Evolutionary conservation across 2,329 filamentous ascomycete genomes (phyloP).

Genomic region (Pseudodiploospora longispora): DNA sequence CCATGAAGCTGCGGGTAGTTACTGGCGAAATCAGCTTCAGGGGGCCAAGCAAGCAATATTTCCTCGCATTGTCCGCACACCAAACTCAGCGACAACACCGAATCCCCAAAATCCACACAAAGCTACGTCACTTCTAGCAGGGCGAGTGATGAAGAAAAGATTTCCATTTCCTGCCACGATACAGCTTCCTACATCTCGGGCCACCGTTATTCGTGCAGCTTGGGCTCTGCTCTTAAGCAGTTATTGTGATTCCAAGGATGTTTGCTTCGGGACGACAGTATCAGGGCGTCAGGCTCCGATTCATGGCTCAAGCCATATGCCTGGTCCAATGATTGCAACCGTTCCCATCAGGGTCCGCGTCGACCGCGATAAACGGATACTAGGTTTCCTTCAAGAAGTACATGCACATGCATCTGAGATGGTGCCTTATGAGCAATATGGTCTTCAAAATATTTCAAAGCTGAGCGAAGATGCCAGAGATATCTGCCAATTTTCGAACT

Average conservation of each 20-base stretch:
- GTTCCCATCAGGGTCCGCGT: constrained; percentile 11
- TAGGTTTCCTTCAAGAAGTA: constrained; percentile 10
- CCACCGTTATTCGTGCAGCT: neutral
- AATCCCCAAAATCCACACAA: too few relatives aligned
- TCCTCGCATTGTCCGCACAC: neutral
- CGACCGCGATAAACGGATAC: constrained; percentile 2
- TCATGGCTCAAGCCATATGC: neutral
- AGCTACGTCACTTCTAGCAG: too few relatives aligned
- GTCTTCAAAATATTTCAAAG: constrained; percentile 19
- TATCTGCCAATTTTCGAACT: constrained; percentile 5
- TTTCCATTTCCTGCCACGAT: too few relatives aligned
- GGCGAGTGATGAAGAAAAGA: too few relatives aligned
- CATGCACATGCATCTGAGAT: constrained; percentile 17
- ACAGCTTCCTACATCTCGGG: too few relatives aligned
- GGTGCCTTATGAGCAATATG: constrained; percentile 17
- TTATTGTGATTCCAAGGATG: constrained; percentile 1
- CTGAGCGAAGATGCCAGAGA: constrained; percentile 7
- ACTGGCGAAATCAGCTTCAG: neutral
- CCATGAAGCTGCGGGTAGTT: neutral
- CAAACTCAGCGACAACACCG: too few relatives aligned
- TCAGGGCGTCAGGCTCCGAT: constrained; percentile 1
- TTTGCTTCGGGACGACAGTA: constrained; percentile 4
- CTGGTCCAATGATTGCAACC: constrained; percentile 11
- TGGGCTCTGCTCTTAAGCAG: constrained; percentile 1
- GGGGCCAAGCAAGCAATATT: constrained; percentile 1